These are phyloP conservation scores for Beauveria sp. DNA, from an alignment of 2,329 filamentous ascomycete species.

Conservation along the genomic window DNA sequence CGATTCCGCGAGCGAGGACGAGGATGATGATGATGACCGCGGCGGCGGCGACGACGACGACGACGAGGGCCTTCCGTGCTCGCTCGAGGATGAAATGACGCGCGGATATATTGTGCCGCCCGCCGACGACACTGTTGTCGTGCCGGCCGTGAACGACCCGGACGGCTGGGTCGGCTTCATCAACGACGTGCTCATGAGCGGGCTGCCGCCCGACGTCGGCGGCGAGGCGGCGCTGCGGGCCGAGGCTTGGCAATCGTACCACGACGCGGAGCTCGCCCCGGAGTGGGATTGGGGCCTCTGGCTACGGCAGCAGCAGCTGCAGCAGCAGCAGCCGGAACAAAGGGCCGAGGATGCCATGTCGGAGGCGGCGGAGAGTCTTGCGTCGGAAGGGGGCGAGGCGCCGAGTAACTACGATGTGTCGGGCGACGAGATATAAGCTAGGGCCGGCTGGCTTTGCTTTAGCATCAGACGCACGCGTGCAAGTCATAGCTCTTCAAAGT, in stretches of 20 bases:
- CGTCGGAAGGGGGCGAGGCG: too few relatives aligned
- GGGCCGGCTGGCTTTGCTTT: too few relatives aligned
- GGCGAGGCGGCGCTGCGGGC: conserved; percentile 20
- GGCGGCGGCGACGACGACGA: conserved; percentile 6
- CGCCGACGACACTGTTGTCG: conserved; percentile 3
- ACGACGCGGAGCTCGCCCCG: conserved; percentile 11
- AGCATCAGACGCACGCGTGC: neutral
- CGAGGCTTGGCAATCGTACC: conserved; percentile 17
- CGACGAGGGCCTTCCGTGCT: neutral
- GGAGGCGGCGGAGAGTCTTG: too few relatives aligned
- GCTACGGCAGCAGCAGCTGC: conserved; percentile 14
- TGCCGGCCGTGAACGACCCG: conserved; percentile 15
- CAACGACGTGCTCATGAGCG: conserved; percentile 18
- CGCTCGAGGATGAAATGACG: conserved; percentile 25
- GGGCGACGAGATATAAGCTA: too few relatives aligned
- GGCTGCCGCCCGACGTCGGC: conserved; percentile 15
- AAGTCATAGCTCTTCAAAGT: too few relatives aligned
- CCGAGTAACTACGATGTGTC: too few relatives aligned
- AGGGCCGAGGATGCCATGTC: neutral
- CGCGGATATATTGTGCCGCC: conserved; percentile 25
- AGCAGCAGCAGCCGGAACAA: neutral
- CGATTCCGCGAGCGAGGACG: neutral
- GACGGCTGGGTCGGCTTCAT: conserved; percentile 22
- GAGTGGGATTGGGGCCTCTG: conserved; percentile 18
- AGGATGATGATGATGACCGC: conserved; percentile 3